Evolutionary conservation across 306 rosid genomes (phyloP).

Genomic region (Lathyrus sativus): DNA sequence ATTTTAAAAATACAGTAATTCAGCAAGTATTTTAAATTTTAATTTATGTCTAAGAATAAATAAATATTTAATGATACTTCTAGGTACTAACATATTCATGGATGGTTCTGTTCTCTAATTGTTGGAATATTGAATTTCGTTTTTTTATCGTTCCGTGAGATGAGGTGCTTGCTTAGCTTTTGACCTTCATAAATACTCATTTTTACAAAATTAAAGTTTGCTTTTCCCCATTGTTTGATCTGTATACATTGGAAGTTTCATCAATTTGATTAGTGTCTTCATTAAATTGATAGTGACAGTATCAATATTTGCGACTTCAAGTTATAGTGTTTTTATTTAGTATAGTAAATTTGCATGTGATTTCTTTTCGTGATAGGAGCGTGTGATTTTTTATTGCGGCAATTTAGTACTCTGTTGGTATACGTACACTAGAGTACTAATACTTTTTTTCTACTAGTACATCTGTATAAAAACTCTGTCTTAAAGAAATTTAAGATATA

Average conservation of each 20-base stretch:
- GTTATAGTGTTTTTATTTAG: not conserved
- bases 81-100: constrained; percentile 25
- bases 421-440: no score
- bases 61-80: no score
- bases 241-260: constrained; percentile 30
- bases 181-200: constrained; percentile 35
- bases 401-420: no score
- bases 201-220: constrained; percentile 28
- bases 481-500: no score
- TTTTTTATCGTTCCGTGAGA: constrained; percentile 31
- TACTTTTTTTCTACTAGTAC: no score
- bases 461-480: no score
- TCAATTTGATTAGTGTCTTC: constrained; percentile 24
- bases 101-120: constrained; percentile 49
- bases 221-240: constrained; percentile 25
- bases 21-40: no score
- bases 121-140: constrained; percentile 21
- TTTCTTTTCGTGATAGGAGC: constrained; percentile 36
- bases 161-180: constrained; percentile 23
- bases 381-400: not conserved
- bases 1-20: no score
- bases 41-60: no score
- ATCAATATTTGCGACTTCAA: constrained; percentile 37
- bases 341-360: constrained; percentile 31
- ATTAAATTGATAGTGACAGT: constrained; percentile 19